phyloP scores from a whole-genome alignment of 345 rosid species.

The Brassica carinata region DNA sequence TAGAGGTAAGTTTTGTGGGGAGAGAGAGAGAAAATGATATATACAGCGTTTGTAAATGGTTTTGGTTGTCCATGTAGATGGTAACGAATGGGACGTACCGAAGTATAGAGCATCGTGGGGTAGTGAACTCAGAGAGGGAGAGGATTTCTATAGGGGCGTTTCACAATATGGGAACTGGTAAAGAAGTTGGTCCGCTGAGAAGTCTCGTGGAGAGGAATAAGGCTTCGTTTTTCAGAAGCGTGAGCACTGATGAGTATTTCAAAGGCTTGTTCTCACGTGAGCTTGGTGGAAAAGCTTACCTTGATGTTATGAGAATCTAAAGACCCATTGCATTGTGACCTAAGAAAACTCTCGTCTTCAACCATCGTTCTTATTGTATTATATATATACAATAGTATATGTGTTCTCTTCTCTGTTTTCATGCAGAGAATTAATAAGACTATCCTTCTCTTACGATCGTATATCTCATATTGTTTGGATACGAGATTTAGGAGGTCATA shows the following conservation, averaged over 20 bases:
- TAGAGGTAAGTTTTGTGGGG: conserved; percentile 14
- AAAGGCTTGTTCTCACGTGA: conserved; percentile 26
- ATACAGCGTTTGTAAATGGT: neutral
- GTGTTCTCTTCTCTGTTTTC: neutral
- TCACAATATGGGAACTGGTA: conserved; percentile 25
- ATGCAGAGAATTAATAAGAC: no score
- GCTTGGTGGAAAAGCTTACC: conserved; percentile 25
- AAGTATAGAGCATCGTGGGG: conserved; percentile 47
- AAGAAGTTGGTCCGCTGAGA: conserved; percentile 38
- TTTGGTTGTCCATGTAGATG: conserved; percentile 31
- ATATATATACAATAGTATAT: neutral
- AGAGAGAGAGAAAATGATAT: neutral
- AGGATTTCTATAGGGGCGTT: conserved; percentile 44
- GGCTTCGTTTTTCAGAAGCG: conserved; percentile 28
- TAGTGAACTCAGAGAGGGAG: conserved; percentile 41
- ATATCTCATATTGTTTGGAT: no score
- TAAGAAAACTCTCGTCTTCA: neutral
- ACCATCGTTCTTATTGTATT: neutral
- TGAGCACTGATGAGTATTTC: conserved; percentile 23
- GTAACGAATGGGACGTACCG: conserved; percentile 45
- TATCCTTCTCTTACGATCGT: no score
- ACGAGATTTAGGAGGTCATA: no score
- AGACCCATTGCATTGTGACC: neutral
- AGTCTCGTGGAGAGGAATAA: conserved; percentile 32
- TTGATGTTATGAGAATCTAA: conserved; percentile 38